Evolutionary conservation across 345 rosid genomes (phyloP).

Genomic region (Dimocarpus longan): DNA sequence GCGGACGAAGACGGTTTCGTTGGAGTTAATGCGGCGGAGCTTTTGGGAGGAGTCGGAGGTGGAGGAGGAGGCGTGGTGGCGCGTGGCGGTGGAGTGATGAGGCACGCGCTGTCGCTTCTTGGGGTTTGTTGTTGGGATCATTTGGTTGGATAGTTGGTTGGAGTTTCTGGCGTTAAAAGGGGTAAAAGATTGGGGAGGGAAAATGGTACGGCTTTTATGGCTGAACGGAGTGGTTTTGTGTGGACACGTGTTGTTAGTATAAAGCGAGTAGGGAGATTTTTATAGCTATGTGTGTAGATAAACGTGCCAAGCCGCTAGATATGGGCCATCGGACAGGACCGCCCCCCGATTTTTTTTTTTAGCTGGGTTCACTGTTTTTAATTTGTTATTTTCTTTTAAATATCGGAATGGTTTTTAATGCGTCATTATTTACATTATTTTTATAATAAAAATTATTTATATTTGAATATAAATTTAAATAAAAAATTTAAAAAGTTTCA

Average conservation of each 20-base stretch:
- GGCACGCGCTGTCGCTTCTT: slow-evolving; percentile 46
- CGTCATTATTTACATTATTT: too few species aligned
- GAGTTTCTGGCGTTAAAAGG: background rate
- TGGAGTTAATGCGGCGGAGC: slow-evolving; percentile 42
- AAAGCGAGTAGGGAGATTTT: background rate
- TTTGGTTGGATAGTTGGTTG: background rate
- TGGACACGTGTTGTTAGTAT: background rate
- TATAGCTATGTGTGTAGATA: background rate
- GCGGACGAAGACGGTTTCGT: background rate
- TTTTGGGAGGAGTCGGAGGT: slow-evolving; percentile 33
- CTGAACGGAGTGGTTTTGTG: background rate
- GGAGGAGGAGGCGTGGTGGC: slow-evolving; percentile 37
- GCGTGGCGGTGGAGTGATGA: slow-evolving; percentile 27
- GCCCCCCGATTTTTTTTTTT: too few species aligned
- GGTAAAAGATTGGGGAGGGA: background rate
- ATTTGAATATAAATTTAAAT: too few species aligned
- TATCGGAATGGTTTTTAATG: too few species aligned
- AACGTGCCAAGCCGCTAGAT: background rate
- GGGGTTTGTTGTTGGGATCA: slow-evolving; percentile 32
- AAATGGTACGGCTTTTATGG: slow-evolving; percentile 5
- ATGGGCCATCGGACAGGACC: background rate
- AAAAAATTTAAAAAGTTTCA: too few species aligned
- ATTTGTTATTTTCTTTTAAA: too few species aligned
- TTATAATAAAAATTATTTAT: too few species aligned
- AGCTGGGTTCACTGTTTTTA: too few species aligned